phyloP scores from a whole-genome alignment of 1,139 yeast species.

The Eremothecium sinecaudum region DNA sequence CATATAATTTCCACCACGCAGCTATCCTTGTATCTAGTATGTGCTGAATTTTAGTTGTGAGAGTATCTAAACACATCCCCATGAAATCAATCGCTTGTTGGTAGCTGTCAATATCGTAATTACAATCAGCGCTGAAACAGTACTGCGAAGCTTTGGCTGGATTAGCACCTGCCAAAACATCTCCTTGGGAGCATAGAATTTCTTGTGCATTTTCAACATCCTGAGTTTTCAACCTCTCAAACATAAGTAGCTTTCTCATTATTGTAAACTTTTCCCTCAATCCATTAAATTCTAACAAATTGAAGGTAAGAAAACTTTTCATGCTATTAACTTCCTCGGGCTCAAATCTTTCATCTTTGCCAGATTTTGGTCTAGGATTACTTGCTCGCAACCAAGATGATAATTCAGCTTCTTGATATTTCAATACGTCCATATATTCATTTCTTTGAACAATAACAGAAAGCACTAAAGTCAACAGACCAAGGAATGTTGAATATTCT shows the following conservation, averaged over 20 bases:
- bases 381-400: constrained; percentile 1
- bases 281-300: constrained; percentile 39
- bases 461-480: constrained; percentile 13
- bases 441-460: constrained; percentile 6
- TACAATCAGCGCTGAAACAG: no score
- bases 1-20: constrained; percentile 45
- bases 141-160: not conserved
- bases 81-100: constrained; percentile 13
- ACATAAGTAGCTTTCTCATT: constrained; percentile 38
- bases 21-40: constrained; percentile 36
- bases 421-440: constrained; percentile 6
- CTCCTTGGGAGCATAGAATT: constrained; percentile 10
- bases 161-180: not conserved
- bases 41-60: constrained; percentile 35
- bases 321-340: constrained; percentile 45
- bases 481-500: constrained; percentile 12
- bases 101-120: not conserved
- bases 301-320: constrained; percentile 46
- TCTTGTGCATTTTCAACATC: constrained; percentile 33
- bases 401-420: constrained; percentile 9
- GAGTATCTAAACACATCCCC: constrained; percentile 29
- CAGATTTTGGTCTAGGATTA: constrained; percentile 3
- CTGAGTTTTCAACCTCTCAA: constrained; percentile 37
- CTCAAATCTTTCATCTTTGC: constrained; percentile 18
- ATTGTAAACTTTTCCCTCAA: constrained; percentile 32